Base-by-base conservation (phyloP, 306 rosid genomes). In the Quercus suber region DNA sequence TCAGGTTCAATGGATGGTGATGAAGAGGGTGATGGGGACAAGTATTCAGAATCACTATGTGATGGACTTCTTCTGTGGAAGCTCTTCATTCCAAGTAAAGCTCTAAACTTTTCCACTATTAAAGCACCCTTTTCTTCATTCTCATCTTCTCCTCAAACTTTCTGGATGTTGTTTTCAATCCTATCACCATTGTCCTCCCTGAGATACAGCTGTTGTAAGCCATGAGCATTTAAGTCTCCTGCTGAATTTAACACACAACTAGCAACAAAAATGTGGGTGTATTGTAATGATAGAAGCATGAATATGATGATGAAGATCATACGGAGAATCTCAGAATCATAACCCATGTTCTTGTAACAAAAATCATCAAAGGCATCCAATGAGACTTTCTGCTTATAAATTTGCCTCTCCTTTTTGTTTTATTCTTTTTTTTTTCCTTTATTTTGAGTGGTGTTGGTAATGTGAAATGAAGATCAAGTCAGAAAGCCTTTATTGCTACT, bases 401-500 rank as follows among this genome's bases (percentile, higher is more conserved):
- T 84, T 63, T 51, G 56, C 13, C 33, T 59, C 83, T 71, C 57
- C 71, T 33, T 88, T 83, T 79, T 80, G 85, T 78, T 85, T 37
- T 78, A 65, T 43, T 67, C 19, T 63, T 21, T 21, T 21, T 21
- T 73, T 79, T 52, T 77, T 15, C 17, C 5, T 19, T 20, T 65
- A 53, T 17, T 69, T 76, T 53, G 74, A 84, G 77, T 76, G 71
- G 89, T 81, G 76, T 74, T 73, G 89, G 86, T 82, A 73, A 73
- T 73, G 88, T 75, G 88, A 57, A 81, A 67, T 71, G 80, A 77
- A 86, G 90, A 82, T 83, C 74, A 72, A 80, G 76, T 74, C 76
- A 65, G 74, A 74, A 37, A 82, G 94, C 83, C 99, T 95, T 95
- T 84, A 96, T 90, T 90, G 99, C 98, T 93, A 96, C 99, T 96